These are phyloP conservation scores for Fonsecaea nubica DNA, from an alignment of 2,329 filamentous ascomycete species.

Conservation along the genomic window DNA sequence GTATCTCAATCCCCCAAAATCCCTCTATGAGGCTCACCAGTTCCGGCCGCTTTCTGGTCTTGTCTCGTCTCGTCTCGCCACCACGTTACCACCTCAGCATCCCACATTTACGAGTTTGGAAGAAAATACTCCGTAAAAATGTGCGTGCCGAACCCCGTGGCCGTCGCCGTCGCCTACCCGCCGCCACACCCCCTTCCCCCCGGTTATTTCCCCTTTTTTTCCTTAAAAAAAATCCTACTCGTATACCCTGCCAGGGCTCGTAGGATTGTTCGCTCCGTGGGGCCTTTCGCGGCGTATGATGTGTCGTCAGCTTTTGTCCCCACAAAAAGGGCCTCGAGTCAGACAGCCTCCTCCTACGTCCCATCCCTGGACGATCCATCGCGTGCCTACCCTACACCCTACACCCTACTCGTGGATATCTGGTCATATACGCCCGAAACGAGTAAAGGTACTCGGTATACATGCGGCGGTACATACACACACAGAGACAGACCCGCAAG, in stretches of 20 bases:
- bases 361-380: not conserved
- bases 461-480: not conserved
- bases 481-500: no score
- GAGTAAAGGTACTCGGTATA: not conserved
- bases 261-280: no score
- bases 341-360: not conserved
- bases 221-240: not conserved
- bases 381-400: not conserved
- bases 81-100: not conserved
- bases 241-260: no score
- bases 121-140: not conserved
- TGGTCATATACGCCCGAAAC: constrained; percentile 6
- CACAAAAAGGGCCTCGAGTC: not conserved
- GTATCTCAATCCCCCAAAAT: no score
- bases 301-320: constrained; percentile 15
- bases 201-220: not conserved
- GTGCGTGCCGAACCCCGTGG: not conserved
- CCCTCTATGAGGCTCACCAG: no score
- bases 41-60: no score
- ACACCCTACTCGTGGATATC: no score
- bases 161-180: not conserved
- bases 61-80: no score
- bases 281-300: not conserved
- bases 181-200: no score
- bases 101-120: no score